Evolutionary conservation across 345 rosid genomes (phyloP), one percentile per base, ranked within the genome.

Genomic region (Sisymbrium altissimum): DNA sequence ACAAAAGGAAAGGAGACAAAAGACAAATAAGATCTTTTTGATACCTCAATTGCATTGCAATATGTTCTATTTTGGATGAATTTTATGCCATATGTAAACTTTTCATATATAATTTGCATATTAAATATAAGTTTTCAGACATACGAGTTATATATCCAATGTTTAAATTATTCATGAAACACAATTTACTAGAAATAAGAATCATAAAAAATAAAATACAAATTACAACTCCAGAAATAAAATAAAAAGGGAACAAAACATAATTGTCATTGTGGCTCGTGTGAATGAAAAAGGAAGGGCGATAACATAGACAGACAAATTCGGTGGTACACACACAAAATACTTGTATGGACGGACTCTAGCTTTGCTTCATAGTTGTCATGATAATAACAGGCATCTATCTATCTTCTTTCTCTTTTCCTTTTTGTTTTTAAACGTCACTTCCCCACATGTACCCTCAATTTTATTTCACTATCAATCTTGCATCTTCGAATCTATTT

Each of bases 251-350:
- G 79, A 75, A 75, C 74, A 75, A 75, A 75, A 68, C 79, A 75
- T 60, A 60, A 23, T 23, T 50, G 73, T 75, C 23, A 52, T 68
- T 4, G 57, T 68, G 78, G 64, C 40, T 50, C 69, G 68, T 60
- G 74, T 68, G 64, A 0, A 21, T 58, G 57, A 43, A 19, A 12
- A 53, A 68, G 23, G 69, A 43, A 75, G 48, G 70, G 63, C 17
- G 53, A 50, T 53, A 76, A 76, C 74, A 76, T 43, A 62, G 53
- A 63, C 70, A 76, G 80, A 76, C 80, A 76, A 76, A 76, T 76
- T 76, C 80, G 70, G 75, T 76, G 80, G 75, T 63, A 70, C 75
- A 70, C 59, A 75, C 63, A 75, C 43, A 30, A 76, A 58, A 62
- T 18, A 76, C 65, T 76, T 70, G 54, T 64, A 76, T 70, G 71